Evolutionary conservation across 345 rosid genomes (phyloP).

Genomic region (Populus davidiana): DNA sequence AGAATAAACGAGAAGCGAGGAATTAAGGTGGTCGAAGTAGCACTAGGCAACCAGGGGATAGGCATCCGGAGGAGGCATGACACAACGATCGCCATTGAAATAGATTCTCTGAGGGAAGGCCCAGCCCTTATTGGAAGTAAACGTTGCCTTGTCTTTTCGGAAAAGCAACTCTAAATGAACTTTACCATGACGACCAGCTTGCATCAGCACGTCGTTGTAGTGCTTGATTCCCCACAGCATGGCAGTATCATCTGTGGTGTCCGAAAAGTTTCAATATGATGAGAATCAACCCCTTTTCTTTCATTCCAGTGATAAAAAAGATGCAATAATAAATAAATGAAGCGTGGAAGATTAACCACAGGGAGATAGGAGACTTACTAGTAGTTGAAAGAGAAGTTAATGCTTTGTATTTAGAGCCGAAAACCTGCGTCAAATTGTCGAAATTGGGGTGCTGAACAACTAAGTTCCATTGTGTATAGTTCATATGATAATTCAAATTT

Average conservation of each 20-base stretch:
- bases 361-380: constrained; percentile 47
- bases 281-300: neutral
- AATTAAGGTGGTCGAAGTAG: constrained; percentile 29
- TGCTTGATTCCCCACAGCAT: constrained; percentile 76
- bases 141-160: constrained; percentile 54
- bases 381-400: constrained; percentile 53
- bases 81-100: constrained; percentile 86
- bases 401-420: constrained; percentile 68
- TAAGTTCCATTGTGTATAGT: constrained; percentile 77
- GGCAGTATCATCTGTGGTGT: constrained; percentile 68
- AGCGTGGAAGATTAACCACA: neutral
- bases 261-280: neutral
- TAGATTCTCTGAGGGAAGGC: constrained; percentile 84
- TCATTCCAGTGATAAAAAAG: neutral
- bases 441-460: constrained; percentile 86
- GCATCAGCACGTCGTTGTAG: constrained; percentile 73
- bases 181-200: constrained; percentile 75
- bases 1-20: constrained; percentile 28
- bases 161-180: constrained; percentile 86
- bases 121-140: constrained; percentile 86
- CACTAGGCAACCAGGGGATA: constrained; percentile 90
- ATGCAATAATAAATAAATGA: neutral
- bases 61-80: constrained; percentile 79
- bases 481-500: constrained; percentile 79
- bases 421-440: constrained; percentile 61